Conservation (phyloP, 2,329 filamentous ascomycete species). For the Juglanconis sp. region DNA sequence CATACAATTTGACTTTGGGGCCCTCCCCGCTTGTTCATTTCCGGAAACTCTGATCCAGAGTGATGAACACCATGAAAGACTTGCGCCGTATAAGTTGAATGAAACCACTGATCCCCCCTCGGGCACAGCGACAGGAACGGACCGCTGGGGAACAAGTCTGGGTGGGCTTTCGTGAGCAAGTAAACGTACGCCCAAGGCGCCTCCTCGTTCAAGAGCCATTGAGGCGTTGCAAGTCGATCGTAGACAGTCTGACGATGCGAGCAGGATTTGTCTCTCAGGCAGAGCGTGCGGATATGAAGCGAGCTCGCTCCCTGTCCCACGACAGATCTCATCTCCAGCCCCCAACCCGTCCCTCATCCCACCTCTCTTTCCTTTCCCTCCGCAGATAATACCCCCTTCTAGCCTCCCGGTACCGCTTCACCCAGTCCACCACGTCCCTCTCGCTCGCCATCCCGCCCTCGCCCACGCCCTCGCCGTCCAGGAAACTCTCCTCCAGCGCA, state of each 20-base stretch:
- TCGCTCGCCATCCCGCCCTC: slow-evolving; percentile 59
- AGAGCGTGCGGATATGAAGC: background rate
- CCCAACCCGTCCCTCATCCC: slow-evolving; percentile 93
- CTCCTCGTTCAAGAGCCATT: background rate
- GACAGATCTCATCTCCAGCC: slow-evolving; percentile 71
- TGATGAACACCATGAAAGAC: background rate
- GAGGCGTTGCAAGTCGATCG: background rate
- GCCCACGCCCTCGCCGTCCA: slow-evolving; percentile 54
- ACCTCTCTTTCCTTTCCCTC: slow-evolving; percentile 83
- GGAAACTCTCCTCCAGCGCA: slow-evolving; percentile 88
- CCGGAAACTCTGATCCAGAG: too few species aligned
- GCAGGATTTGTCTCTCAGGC: background rate
- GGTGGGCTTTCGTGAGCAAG: background rate
- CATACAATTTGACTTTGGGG: background rate
- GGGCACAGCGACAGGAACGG: too few species aligned
- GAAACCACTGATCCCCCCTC: too few species aligned
- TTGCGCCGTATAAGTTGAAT: too few species aligned
- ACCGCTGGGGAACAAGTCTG: too few species aligned
- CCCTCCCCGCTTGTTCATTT: too few species aligned
- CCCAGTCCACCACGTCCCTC: slow-evolving; percentile 82
- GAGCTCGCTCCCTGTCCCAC: background rate
- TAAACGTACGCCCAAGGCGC: too few species aligned
- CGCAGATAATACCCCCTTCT: slow-evolving; percentile 75
- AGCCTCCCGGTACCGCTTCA: slow-evolving; percentile 75
- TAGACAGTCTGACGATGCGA: background rate